phyloP scores from a whole-genome alignment of 2,329 filamentous ascomycete genomes.

The Diaporthe caulivora region DNA sequence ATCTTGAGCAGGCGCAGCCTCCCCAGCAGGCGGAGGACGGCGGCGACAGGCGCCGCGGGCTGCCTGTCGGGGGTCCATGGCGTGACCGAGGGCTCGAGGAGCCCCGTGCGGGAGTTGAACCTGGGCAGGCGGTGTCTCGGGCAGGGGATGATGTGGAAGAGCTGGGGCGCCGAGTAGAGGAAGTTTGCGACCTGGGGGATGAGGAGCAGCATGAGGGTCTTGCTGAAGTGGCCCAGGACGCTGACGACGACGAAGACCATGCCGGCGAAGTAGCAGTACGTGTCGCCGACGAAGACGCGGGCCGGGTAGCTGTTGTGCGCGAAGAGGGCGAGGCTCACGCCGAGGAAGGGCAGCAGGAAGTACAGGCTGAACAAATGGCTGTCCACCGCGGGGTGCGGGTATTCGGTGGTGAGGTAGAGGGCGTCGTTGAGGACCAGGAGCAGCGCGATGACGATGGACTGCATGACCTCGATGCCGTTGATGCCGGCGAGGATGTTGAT shows the following conservation, averaged over 20 bases:
- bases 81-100: slow-evolving; percentile 89
- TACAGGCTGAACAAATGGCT: slow-evolving; percentile 97
- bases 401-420: slow-evolving; percentile 85
- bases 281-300: slow-evolving; percentile 96
- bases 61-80: slow-evolving; percentile 78
- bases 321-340: slow-evolving; percentile 88
- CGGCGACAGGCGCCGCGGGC: slow-evolving; percentile 73
- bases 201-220: slow-evolving; percentile 91
- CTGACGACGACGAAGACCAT: slow-evolving; percentile 99
- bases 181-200: slow-evolving; percentile 98
- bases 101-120: slow-evolving; percentile 86
- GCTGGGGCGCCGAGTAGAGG: slow-evolving; percentile 89
- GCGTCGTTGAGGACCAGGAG: slow-evolving; percentile 89
- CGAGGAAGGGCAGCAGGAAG: slow-evolving; percentile 92
- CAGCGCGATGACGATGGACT: slow-evolving; percentile 89
- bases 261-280: slow-evolving; percentile 99
- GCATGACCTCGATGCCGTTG: slow-evolving; percentile 96
- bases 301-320: slow-evolving; percentile 97
- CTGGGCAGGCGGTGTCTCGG: slow-evolving; percentile 91
- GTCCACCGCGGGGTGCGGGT: slow-evolving; percentile 93
- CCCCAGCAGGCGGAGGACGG: slow-evolving; percentile 76
- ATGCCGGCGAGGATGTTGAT: slow-evolving; percentile 99
- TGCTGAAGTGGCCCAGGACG: slow-evolving; percentile 97
- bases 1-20: slow-evolving; percentile 77
- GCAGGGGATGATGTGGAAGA: slow-evolving; percentile 91